Base-by-base conservation (phyloP, 2,329 filamentous ascomycete species). In the Biscogniauxia marginata region DNA sequence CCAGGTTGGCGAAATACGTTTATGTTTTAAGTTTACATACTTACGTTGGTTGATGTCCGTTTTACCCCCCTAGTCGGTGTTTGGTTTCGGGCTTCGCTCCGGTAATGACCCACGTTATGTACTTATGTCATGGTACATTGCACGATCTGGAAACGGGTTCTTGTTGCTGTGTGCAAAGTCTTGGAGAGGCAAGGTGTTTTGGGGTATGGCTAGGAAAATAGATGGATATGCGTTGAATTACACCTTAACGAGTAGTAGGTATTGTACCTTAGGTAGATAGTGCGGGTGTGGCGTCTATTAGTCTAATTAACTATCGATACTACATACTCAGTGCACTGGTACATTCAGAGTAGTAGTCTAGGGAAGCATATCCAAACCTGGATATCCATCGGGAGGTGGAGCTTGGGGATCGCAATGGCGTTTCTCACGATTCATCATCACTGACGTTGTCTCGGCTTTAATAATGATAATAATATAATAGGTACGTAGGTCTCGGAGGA, bases 1-100 rank as follows among this genome's bases (percentile, higher is more conserved):
- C 60, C 61, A 62, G 54, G 54, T 56, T 30, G 58, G 60, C 24
- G 22, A 58, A 50, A 47, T 46, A 49, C 34, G 57, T 50, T 58
- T 53, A 54, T 48, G 16, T 23, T 8, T 9, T 24, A 23, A 23
- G 43, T n/a, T 45, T 45, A 19, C 16, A n/a, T n/a, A n/a, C n/a
- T n/a, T n/a, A n/a, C n/a, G n/a, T n/a, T n/a, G n/a, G n/a, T n/a
- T n/a, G n/a, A n/a, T n/a, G n/a, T n/a, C n/a, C n/a, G n/a, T 39
- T 39, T 39, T 11, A 16, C 13, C 30, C 2, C 30, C 30, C 30
- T 16, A 2, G 30, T n/a, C n/a, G 30, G 30, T 39, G 30, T 39
- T 39, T 39, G n/a, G 30, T 16, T 8, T 39, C n/a, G 6, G 30
- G 30, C n/a, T 39, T 39, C 13, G 30, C 9, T 39, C n/a, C 30